phyloP scores from a whole-genome alignment of 768 basidiomycete genomes.

The Suillus bovinus region DNA sequence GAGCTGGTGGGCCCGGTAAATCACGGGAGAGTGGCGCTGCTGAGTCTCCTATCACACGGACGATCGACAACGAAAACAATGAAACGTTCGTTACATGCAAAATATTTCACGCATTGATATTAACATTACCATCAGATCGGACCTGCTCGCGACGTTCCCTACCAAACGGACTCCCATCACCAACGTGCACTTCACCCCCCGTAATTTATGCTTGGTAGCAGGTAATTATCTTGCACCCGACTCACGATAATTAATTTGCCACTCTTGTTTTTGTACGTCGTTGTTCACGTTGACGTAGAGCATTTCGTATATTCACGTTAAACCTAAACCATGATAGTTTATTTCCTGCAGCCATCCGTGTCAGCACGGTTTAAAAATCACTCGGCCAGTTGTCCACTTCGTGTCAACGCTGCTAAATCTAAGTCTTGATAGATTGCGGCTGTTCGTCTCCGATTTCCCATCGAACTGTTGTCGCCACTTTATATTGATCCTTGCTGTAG shows the following conservation, averaged over 20 bases:
- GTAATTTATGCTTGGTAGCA: constrained; percentile 90
- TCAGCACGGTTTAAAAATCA: not conserved
- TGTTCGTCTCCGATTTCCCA: not conserved
- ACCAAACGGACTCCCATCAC: constrained; percentile 95
- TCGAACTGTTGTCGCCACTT: not conserved
- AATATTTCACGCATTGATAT: not conserved
- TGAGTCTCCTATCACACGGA: constrained; percentile 33
- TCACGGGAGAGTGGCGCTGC: constrained; percentile 54
- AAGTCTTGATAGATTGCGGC: not conserved
- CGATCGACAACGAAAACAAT: constrained; percentile 50
- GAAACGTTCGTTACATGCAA: constrained; percentile 64
- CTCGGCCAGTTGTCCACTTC: not conserved
- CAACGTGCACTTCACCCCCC: constrained; percentile 91
- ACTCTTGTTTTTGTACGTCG: not conserved
- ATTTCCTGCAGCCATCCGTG: not conserved
- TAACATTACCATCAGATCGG: constrained; percentile 51
- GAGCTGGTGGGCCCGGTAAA: constrained; percentile 66
- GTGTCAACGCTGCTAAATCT: not conserved
- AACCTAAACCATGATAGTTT: not conserved
- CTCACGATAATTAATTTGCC: constrained; percentile 36
- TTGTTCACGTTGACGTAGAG: not conserved
- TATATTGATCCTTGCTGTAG: not conserved
- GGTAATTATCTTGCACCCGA: constrained; percentile 72
- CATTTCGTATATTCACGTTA: not conserved
- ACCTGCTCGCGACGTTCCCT: constrained; percentile 87